Base-by-base conservation (phyloP, 768 basidiomycete species). In the Steccherinum ochraceum region DNA sequence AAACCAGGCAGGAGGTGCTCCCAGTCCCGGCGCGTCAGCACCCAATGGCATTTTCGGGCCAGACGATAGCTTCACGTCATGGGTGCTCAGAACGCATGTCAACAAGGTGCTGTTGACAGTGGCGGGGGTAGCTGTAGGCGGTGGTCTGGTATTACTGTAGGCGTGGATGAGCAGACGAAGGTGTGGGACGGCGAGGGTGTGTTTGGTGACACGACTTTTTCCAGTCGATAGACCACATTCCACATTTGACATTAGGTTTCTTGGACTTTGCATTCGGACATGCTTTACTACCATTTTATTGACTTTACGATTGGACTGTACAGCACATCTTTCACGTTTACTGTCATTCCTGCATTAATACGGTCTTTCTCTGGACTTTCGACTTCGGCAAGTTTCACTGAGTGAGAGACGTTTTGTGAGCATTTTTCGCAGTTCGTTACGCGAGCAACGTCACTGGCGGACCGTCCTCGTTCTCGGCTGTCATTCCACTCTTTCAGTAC, bases 11-110 rank as follows among this genome's bases (percentile, higher is more conserved):
- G 58, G 67, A 4, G 79, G 79, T 21, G 86, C 86, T 2, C 86
- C 86, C 10, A 65, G 69, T 42, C 86, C 86, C 21, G 86, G 85
- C 19, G 66, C 70, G 45, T 55, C 69, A 18, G 74, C 66, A 40
- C 45, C 63, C 3, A 56, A 63, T 16, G 83, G 79, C 23, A 66
- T 75, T 27, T 84, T 74, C 53, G 86, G 86, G n/a, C 86, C 86
- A 44, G 72, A 74, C 44, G 86, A 89, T 59, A 64, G 71, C 48
- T 88, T 81, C 67, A 81, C 80, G 54, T 77, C 83, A 24, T 76
- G 73, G 12, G 86, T 79, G 5, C 58, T 69, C 2, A 66, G 71
- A 1, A 69, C 83, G 35, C 70, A 70, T 39, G 61, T 67, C 56
- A 79, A 77, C 52, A 67, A 73, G 4, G 52, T 76, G 12, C 51